A percentile compares a stretch with the other conserved stretches of the same genome.
Conservation (phyloP, 768 basidiomycete genomes). For the Roridomyces roridus region DNA sequence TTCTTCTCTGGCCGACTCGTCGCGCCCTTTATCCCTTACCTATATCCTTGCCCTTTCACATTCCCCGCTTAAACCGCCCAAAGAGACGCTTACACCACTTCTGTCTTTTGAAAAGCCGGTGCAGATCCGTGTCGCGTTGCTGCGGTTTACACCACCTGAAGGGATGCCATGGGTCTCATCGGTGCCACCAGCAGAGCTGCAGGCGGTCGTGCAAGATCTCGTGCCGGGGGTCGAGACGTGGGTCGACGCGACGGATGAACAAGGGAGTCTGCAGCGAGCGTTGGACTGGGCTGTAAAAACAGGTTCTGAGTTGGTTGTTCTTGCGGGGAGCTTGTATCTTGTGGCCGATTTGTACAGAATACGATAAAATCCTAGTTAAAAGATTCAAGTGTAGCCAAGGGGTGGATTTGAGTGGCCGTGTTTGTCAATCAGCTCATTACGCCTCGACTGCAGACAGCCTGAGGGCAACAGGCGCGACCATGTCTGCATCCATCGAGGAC, state of each 20-base stretch:
- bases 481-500: conserved; percentile 3
- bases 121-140: conserved; percentile 55
- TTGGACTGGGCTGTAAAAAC: conserved; percentile 61
- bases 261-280: conserved; percentile 36
- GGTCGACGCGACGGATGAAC: conserved; percentile 41
- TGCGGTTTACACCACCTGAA: conserved; percentile 76
- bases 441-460: neutral
- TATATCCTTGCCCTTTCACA: conserved; percentile 85
- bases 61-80: conserved; percentile 84
- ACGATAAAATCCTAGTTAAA: too few relatives aligned
- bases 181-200: conserved; percentile 59
- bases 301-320: conserved; percentile 60
- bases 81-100: conserved; percentile 73
- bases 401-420: neutral
- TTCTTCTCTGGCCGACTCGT: conserved; percentile 32
- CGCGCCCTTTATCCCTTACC: conserved; percentile 49
- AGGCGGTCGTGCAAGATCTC: conserved; percentile 47
- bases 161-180: conserved; percentile 95
- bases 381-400: too few relatives aligned
- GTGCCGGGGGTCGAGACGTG: conserved; percentile 55
- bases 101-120: conserved; percentile 49
- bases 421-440: neutral
- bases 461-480: neutral
- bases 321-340: conserved; percentile 94
- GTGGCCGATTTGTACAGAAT: conserved; percentile 90